Conservation (phyloP, 1,284 basidiomycete species). For the Naganishia cerealis region DNA sequence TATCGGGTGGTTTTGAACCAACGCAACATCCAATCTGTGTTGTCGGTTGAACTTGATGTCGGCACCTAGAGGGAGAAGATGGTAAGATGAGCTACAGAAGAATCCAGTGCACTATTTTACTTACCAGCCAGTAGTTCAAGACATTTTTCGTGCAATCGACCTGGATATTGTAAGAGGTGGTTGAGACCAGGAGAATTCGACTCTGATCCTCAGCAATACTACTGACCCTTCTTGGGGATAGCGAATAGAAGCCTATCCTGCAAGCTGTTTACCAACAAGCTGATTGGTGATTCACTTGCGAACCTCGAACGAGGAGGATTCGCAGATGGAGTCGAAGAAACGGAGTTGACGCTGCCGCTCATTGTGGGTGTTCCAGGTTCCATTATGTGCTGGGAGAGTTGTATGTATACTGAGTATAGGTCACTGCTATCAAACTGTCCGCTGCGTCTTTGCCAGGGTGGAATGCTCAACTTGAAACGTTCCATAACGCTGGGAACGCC, state of each 20-base stretch:
- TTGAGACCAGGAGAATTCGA: not conserved
- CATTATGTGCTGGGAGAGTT: not conserved
- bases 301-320: constrained; percentile 43
- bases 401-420: not conserved
- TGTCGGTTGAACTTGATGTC: constrained; percentile 94
- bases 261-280: constrained; percentile 60
- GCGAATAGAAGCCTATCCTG: constrained; percentile 82
- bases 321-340: constrained; percentile 29
- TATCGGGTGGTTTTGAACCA: constrained; percentile 88
- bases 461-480: not conserved
- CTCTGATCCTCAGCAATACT: not conserved
- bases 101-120: constrained; percentile 42
- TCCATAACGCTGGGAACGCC: not conserved
- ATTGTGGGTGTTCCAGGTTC: constrained; percentile 21
- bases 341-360: constrained; percentile 25
- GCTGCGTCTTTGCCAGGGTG: too few species aligned
- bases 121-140: constrained; percentile 70
- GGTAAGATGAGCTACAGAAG: constrained; percentile 25
- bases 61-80: constrained; percentile 63
- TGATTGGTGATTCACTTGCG: constrained; percentile 53
- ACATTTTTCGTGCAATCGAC: constrained; percentile 89
- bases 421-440: not conserved
- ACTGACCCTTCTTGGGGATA: constrained; percentile 91
- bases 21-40: constrained; percentile 84
- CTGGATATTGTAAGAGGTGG: constrained; percentile 53